Percentiles rank a stretch among this genome's conserved stretches.
phyloP scores from a whole-genome alignment of 2,329 filamentous ascomycete genomes.

The Arachnomyces sp. region DNA sequence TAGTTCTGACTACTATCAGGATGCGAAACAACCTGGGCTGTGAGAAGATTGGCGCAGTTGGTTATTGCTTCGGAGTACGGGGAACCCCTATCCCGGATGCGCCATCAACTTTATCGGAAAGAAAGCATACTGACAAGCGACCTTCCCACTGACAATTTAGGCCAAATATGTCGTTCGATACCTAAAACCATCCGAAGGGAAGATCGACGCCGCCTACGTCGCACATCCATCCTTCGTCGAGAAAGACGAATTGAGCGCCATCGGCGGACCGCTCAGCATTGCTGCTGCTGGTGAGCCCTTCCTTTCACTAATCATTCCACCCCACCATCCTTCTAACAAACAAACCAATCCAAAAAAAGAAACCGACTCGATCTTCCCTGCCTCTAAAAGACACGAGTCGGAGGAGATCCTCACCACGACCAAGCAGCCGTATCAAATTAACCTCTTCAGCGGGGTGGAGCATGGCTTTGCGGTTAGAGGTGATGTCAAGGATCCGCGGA shows the following conservation, averaged over 20 bases:
- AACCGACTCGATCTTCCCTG: constrained; percentile 51
- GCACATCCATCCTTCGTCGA: constrained; percentile 73
- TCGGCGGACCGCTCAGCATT: constrained; percentile 63
- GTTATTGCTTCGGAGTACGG: constrained; percentile 72
- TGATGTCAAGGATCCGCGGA: constrained; percentile 47
- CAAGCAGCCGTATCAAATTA: constrained; percentile 62
- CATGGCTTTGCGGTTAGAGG: constrained; percentile 67
- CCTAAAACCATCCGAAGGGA: constrained; percentile 49
- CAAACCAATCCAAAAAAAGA: constrained; percentile 29
- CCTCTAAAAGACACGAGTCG: constrained; percentile 50
- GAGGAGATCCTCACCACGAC: constrained; percentile 49
- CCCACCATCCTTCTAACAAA: not conserved
- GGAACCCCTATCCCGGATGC: constrained; percentile 25
- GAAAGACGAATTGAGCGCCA: constrained; percentile 56
- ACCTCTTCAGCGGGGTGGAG: constrained; percentile 57
- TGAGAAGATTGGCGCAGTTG: constrained; percentile 56
- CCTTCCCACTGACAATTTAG: constrained; percentile 1
- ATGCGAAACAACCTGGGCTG: constrained; percentile 34
- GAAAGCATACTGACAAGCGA: constrained; percentile 6
- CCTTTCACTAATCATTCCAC: not conserved
- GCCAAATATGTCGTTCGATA: constrained; percentile 61
- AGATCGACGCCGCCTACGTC: constrained; percentile 61
- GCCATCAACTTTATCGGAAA: too few relatives aligned
- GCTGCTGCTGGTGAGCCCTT: constrained; percentile 42
- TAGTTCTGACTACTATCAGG: too few relatives aligned